A percentile compares a stretch with the other conserved stretches of the same genome.
These are phyloP conservation scores for Solanum lycopersicoides DNA, from an alignment of 257 asterid genomes.

Conservation along the genomic window DNA sequence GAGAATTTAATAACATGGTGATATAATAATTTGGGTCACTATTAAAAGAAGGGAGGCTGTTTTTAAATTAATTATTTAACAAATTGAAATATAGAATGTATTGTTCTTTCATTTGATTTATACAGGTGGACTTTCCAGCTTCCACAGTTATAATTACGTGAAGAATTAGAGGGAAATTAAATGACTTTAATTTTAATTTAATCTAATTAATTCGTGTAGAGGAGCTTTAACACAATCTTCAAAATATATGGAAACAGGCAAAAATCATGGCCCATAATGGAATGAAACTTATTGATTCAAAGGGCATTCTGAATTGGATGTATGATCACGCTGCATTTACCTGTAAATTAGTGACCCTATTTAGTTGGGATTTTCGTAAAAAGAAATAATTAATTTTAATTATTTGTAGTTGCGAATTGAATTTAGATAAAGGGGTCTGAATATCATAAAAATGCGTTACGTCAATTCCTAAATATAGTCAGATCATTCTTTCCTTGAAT, in stretches of 20 bases:
- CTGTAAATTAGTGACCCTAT: background rate
- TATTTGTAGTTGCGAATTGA: too few relatives aligned
- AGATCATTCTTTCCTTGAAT: too few relatives aligned
- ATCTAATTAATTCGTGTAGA: background rate
- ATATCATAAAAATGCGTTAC: too few relatives aligned
- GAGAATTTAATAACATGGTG: too few relatives aligned
- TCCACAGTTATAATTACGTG: background rate
- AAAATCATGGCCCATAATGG: constrained; percentile 1
- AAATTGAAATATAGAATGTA: background rate
- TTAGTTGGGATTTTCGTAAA: background rate
- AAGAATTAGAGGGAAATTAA: background rate
- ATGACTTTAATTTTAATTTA: background rate
- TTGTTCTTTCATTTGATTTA: background rate
- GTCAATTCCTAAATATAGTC: too few relatives aligned
- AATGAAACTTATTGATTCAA: background rate
- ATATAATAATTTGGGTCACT: background rate
- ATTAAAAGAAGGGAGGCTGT: background rate
- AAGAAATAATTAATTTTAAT: background rate
- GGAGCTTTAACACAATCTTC: background rate
- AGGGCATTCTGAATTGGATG: background rate
- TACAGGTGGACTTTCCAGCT: background rate
- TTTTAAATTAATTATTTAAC: background rate
- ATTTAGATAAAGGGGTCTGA: too few relatives aligned
- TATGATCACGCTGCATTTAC: background rate
- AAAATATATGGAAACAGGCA: background rate